Evolutionary conservation across 495 filamentous ascomycete species (phyloP).

Genomic region (Talaromyces wortmannii): DNA sequence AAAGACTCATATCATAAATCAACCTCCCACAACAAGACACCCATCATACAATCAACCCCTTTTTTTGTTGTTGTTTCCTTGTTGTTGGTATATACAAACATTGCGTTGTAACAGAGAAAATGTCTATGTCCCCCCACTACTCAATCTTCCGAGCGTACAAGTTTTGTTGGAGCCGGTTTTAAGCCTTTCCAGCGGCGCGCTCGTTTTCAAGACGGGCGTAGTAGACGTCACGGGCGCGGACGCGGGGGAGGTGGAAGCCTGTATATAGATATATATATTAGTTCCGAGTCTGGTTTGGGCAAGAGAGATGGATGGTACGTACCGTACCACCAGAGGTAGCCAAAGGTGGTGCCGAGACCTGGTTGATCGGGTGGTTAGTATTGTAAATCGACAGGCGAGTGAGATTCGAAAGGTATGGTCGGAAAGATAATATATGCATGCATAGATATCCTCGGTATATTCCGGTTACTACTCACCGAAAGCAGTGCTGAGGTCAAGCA

Average conservation of each 20-base stretch:
- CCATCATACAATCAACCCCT: neutral
- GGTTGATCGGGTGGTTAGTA: too few relatives aligned
- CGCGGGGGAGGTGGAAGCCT: slow-evolving; percentile 75
- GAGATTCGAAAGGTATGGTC: too few relatives aligned
- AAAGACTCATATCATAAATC: neutral
- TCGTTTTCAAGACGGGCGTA: slow-evolving; percentile 72
- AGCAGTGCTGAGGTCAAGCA: slow-evolving; percentile 72
- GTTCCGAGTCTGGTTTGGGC: neutral
- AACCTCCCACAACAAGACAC: too few relatives aligned
- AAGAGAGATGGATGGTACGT: slow-evolving; percentile 25
- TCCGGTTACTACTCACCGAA: slow-evolving; percentile 49
- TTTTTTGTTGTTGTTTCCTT: neutral
- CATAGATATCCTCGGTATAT: slow-evolving; percentile 2
- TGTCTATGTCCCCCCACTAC: neutral
- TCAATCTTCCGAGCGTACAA: neutral
- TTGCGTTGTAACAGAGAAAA: neutral
- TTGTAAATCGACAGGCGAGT: too few relatives aligned
- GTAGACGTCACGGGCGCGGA: slow-evolving; percentile 67
- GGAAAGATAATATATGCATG: too few relatives aligned
- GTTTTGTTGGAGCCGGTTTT: neutral
- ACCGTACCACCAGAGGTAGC: slow-evolving; percentile 81
- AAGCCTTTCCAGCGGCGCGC: slow-evolving; percentile 31
- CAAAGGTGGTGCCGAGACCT: slow-evolving; percentile 65
- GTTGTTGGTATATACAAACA: neutral
- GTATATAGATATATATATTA: neutral